Base-by-base conservation (phyloP, 306 rosid genomes). In the Corylus americana region DNA sequence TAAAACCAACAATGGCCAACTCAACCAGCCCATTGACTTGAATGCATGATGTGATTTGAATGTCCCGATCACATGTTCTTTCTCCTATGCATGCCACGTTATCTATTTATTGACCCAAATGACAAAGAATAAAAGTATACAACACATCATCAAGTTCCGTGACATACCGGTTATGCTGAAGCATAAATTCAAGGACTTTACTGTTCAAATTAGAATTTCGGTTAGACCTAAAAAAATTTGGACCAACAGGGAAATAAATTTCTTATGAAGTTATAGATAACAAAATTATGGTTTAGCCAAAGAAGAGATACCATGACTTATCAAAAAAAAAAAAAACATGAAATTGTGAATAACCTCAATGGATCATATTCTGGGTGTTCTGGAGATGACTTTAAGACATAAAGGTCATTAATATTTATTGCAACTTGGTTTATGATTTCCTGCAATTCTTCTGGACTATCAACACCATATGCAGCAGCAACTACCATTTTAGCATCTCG, bases 371-470 rank as follows among this genome's bases (percentile, higher is more conserved):
- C 90, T 25, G 92, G 86, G 79, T 86, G 82, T 11, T 89, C 93
- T 39, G 80, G 83, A 2, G 96, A 90, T 58, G 97, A 90, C 79
- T 87, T 89, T 75, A 88, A 72, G 72, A 91, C 93, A 79, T 90
- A 95, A 42, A 51, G 78, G 78, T 97, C 98, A 78, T 89, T 85
- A 77, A 95, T 88, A 70, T 89, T 86, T 4, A 77, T 83, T 20
- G 96, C 96, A 87, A 91, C 88, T 83, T 91, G 89, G 58, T 80
- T 74, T 78, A 93, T 74, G 69, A 89, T 82, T 57, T 83, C 88
- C 89, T 84, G 85, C 79, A 95, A 81, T 87, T 91, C 99, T 58
- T 88, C 90, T 29, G 66, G 82, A 82, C 84, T 86, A 55, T 90
- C 94, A 55, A 82, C 79, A 55, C 89, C 91, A 64, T 63, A 77